These are phyloP conservation scores for Mangifera indica DNA, from an alignment of 345 rosid species.

Conservation along the genomic window DNA sequence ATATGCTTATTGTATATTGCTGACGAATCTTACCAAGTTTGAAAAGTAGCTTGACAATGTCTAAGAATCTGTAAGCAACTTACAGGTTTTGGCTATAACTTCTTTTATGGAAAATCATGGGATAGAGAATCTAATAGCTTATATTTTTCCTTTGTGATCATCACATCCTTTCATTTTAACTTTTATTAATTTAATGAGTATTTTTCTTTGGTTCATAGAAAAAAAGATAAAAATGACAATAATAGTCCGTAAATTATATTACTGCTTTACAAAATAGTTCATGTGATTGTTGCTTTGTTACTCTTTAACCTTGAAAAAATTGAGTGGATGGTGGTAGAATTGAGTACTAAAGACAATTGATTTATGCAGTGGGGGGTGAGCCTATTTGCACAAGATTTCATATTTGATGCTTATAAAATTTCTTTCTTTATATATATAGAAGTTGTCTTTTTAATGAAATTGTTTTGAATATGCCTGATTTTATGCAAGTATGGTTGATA, in stretches of 20 bases:
- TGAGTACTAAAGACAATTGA: no score
- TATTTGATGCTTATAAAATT: background rate
- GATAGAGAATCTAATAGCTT: background rate
- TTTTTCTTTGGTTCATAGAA: no score
- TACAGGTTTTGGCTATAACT: background rate
- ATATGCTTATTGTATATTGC: background rate
- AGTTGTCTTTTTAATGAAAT: background rate
- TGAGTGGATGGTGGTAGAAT: background rate
- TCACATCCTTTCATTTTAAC: no score
- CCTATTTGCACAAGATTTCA: background rate
- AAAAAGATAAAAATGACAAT: no score
- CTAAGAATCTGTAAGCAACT: background rate
- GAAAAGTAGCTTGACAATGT: slow-evolving; percentile 5
- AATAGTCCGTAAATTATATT: no score
- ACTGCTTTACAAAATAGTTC: no score
- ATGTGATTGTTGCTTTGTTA: background rate
- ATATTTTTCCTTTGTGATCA: no score
- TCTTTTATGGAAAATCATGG: background rate
- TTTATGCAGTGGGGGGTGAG: no score
- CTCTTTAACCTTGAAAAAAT: background rate
- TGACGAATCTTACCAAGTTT: background rate
- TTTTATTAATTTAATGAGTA: no score
- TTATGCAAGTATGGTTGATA: background rate
- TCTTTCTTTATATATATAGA: no score
- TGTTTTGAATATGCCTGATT: background rate